These are phyloP conservation scores for Tetrapisispora fleetii DNA, from an alignment of 805 yeast species.

Conservation along the genomic window DNA sequence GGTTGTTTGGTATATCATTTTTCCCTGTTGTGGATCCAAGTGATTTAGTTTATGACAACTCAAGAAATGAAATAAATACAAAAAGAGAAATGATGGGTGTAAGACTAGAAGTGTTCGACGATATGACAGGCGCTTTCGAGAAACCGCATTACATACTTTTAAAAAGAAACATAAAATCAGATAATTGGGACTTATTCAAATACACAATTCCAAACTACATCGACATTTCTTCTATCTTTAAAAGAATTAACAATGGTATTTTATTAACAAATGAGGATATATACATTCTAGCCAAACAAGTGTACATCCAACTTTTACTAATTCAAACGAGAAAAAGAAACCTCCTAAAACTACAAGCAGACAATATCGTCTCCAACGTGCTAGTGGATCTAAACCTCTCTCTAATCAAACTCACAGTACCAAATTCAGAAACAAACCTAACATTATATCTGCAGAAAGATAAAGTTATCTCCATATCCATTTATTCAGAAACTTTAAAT, in stretches of 20 bases:
- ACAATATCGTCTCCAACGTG: conserved; percentile 10
- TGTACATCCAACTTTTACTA: conserved; percentile 14
- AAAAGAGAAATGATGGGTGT: conserved; percentile 27
- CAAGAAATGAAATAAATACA: conserved; percentile 7
- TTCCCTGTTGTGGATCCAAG: conserved; percentile 33
- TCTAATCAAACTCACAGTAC: conserved; percentile 8
- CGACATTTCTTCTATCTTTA: conserved; percentile 13
- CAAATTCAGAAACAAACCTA: conserved; percentile 4
- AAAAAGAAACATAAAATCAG: conserved; percentile 20
- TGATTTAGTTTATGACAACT: conserved; percentile 12
- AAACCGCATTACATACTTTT: conserved; percentile 30
- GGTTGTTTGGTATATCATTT: conserved; percentile 33
- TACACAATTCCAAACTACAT: conserved; percentile 31
- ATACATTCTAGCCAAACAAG: conserved; percentile 21
- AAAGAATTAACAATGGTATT: conserved; percentile 9
- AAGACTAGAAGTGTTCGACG: conserved; percentile 33
- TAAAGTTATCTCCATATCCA: conserved; percentile 12
- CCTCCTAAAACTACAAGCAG: conserved; percentile 10
- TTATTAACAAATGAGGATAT: conserved; percentile 12
- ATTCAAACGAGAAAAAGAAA: conserved; percentile 9
- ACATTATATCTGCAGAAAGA: conserved; percentile 12
- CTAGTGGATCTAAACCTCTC: conserved; percentile 15
- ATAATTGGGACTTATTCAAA: conserved; percentile 28
- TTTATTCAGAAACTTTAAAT: conserved; percentile 5
- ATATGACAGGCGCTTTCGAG: conserved; percentile 20